Evolutionary conservation across 1,284 basidiomycete genomes (phyloP).

Genomic region (Singerocomus inundabilis): DNA sequence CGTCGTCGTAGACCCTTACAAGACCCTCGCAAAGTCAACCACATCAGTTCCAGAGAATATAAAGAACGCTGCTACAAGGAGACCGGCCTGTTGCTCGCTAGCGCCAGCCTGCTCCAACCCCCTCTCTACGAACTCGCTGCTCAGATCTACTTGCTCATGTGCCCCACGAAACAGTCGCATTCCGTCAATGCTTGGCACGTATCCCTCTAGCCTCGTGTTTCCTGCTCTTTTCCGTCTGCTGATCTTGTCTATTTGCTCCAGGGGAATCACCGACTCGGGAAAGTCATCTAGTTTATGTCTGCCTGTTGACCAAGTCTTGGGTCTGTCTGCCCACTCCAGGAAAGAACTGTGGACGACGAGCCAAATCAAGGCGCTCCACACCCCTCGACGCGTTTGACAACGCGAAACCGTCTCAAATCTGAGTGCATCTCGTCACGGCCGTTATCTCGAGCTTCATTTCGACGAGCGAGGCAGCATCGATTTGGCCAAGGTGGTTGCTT

Average conservation of each 20-base stretch:
- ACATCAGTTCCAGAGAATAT: too few relatives aligned
- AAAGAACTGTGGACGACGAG: conserved; percentile 72
- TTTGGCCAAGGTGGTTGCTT: conserved; percentile 80
- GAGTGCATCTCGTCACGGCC: conserved; percentile 84
- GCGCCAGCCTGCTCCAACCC: too few relatives aligned
- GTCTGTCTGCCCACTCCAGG: conserved; percentile 76
- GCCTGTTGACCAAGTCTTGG: conserved; percentile 76
- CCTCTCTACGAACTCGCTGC: too few relatives aligned
- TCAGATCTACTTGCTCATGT: too few relatives aligned
- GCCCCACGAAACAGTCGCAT: conserved; percentile 74
- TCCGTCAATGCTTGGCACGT: conserved; percentile 75
- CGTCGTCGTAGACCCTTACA: too few relatives aligned
- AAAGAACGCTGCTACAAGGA: too few relatives aligned
- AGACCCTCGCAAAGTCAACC: too few relatives aligned
- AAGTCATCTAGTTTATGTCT: too few relatives aligned
- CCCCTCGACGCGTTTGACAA: conserved; percentile 89
- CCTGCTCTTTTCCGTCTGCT: too few relatives aligned
- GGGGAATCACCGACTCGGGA: too few relatives aligned
- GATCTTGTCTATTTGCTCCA: too few relatives aligned
- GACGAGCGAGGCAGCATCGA: conserved; percentile 71
- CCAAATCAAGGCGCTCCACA: conserved; percentile 74
- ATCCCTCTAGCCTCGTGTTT: not conserved
- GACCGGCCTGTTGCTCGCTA: too few relatives aligned
- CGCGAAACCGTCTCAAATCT: conserved; percentile 85
- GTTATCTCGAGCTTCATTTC: conserved; percentile 91